Conservation (phyloP, 345 rosid species). For the Bruguiera sexangula region DNA sequence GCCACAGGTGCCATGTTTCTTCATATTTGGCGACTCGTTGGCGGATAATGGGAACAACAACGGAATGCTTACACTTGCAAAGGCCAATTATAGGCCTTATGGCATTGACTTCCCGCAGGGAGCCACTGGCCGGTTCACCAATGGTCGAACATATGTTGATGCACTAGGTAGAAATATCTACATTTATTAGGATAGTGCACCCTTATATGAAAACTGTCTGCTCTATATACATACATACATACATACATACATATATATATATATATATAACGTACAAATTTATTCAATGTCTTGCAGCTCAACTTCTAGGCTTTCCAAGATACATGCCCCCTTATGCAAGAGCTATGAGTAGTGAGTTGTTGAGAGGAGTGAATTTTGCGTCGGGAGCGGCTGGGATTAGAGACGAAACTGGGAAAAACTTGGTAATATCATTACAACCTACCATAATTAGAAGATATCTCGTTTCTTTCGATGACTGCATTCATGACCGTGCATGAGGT, state of each 20-base stretch:
- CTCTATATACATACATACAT: background rate
- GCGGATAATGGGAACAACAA: constrained; percentile 31
- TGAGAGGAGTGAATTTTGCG: constrained; percentile 28
- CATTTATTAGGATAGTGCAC: no score
- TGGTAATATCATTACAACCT: constrained; percentile 10
- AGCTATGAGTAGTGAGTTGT: constrained; percentile 5
- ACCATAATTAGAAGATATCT: no score
- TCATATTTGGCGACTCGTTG: constrained; percentile 30
- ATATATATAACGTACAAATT: background rate
- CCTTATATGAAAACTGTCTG: background rate
- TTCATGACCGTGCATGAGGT: no score
- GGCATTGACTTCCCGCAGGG: constrained; percentile 29
- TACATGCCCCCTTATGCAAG: constrained; percentile 25
- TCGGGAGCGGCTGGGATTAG: constrained; percentile 35
- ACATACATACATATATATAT: no score
- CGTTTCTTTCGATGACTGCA: no score
- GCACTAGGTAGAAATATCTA: constrained; percentile 13
- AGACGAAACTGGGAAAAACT: constrained; percentile 30
- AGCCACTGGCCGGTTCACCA: constrained; percentile 26
- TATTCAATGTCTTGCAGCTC: constrained; percentile 21
- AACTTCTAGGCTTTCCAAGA: constrained; percentile 22
- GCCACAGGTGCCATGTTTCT: constrained; percentile 26
- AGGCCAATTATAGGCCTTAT: constrained; percentile 33
- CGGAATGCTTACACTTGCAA: constrained; percentile 23
- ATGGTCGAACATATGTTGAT: constrained; percentile 31